Percentiles rank a stretch among this genome's conserved stretches.
These are phyloP conservation scores for Aspergillus transmontanensis DNA, from an alignment of 2,329 filamentous ascomycete species.

Conservation along the genomic window DNA sequence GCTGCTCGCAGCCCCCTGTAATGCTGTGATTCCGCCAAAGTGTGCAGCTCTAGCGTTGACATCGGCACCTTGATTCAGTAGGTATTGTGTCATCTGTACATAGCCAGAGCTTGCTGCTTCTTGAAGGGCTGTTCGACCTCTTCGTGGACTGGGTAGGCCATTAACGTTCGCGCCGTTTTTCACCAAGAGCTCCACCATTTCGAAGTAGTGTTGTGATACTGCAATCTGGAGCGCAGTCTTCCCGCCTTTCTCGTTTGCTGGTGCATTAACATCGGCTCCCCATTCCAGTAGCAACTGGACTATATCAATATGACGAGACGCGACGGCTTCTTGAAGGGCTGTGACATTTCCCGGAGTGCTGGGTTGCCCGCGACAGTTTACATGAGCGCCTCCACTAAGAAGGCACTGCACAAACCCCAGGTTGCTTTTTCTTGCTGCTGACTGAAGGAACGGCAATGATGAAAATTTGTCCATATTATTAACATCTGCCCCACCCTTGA, in stretches of 20 bases:
- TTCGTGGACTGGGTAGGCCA: constrained; percentile 16
- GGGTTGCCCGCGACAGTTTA: background rate
- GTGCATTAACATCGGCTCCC: constrained; percentile 28
- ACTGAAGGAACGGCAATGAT: background rate
- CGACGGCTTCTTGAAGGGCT: constrained; percentile 18
- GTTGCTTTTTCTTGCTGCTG: background rate
- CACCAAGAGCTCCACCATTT: constrained; percentile 12
- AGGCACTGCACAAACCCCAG: background rate
- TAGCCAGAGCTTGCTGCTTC: constrained; percentile 20
- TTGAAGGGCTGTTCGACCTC: constrained; percentile 19
- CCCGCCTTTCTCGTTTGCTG: constrained; percentile 8
- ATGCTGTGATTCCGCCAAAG: background rate
- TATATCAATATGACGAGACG: constrained; percentile 14
- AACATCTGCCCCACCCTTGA: background rate
- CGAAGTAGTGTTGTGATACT: constrained; percentile 7
- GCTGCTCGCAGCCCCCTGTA: constrained; percentile 1
- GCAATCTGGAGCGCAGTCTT: constrained; percentile 20
- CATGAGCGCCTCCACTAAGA: background rate
- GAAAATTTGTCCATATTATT: background rate
- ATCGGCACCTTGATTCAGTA: constrained; percentile 17
- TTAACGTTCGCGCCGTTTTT: constrained; percentile 26
- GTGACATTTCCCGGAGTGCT: constrained; percentile 4
- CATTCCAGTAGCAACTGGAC: constrained; percentile 24
- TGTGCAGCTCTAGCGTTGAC: constrained; percentile 7
- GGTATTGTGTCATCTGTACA: constrained; percentile 18